Evolutionary conservation across 768 basidiomycete genomes (phyloP).

Genomic region (Candolleomyces aberdarensis): DNA sequence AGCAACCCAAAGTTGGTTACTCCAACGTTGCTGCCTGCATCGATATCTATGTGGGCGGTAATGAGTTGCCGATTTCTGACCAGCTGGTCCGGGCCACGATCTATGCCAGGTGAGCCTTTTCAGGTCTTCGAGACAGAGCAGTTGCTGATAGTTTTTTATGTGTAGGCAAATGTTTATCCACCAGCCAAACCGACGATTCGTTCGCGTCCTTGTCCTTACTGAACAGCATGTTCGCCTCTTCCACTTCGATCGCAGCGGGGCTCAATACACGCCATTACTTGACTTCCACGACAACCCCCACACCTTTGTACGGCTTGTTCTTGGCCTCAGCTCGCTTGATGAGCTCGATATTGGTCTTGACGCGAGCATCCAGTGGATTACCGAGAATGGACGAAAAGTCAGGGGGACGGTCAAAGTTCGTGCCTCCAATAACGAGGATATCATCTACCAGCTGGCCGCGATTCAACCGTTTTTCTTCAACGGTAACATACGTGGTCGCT

Average conservation of each 20-base stretch:
- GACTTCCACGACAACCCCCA: background rate
- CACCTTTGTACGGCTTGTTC: constrained; percentile 1
- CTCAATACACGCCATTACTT: background rate
- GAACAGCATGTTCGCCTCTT: background rate
- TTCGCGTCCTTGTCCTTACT: background rate
- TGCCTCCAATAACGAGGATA: background rate
- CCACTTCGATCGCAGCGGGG: constrained; percentile 4
- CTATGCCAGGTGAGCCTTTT: background rate
- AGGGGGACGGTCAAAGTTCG: background rate
- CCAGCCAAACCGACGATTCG: constrained; percentile 4
- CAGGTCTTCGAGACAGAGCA: background rate
- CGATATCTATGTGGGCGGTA: no score
- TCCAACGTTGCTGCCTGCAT: no score
- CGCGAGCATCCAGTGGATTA: background rate
- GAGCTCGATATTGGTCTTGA: background rate
- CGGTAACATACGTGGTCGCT: background rate
- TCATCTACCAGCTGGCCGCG: background rate
- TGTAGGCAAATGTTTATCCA: background rate
- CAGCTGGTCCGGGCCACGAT: background rate
- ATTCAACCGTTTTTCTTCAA: background rate
- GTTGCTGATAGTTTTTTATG: background rate
- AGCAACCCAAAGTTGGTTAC: no score
- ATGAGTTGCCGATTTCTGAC: no score
- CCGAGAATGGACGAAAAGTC: background rate
- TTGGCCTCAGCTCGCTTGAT: background rate